These are phyloP conservation scores for Besnoitia besnoiti DNA, from an alignment of 169 alveolate species.

Conservation along the genomic window DNA sequence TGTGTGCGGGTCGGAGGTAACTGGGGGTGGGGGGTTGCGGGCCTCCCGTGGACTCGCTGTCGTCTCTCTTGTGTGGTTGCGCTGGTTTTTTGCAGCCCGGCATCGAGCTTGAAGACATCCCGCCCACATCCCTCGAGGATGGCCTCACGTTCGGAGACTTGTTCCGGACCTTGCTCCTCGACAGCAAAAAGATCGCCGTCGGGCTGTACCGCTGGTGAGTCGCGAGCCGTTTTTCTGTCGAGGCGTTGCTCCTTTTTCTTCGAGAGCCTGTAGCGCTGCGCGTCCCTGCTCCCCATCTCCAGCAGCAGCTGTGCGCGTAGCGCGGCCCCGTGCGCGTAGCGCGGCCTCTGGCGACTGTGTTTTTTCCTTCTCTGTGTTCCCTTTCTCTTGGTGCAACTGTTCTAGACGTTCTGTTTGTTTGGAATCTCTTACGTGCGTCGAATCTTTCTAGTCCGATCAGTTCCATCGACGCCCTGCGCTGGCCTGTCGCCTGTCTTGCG, in stretches of 20 bases:
- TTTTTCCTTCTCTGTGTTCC: not conserved
- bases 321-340: too few relatives aligned
- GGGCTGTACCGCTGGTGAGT: slow-evolving; percentile 1
- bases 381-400: not conserved
- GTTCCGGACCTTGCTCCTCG: slow-evolving; percentile 9
- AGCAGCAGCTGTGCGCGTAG: too few relatives aligned
- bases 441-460: not conserved
- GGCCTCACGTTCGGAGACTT: slow-evolving; percentile 28
- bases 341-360: not conserved
- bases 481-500: not conserved
- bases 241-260: too few relatives aligned
- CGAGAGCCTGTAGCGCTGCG: too few relatives aligned
- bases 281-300: too few relatives aligned
- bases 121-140: not conserved
- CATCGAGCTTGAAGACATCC: not conserved
- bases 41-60: too few relatives aligned
- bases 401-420: not conserved
- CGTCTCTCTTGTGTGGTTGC: not conserved
- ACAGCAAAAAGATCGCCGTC: not conserved
- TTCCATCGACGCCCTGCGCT: not conserved
- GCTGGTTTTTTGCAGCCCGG: not conserved
- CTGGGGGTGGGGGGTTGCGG: too few relatives aligned
- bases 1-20: too few relatives aligned
- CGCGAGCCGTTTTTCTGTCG: too few relatives aligned
- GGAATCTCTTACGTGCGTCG: too few relatives aligned